A percentile compares a stretch with the other conserved stretches of the same genome.
Evolutionary conservation across 192 early-diverging fungal genomes (phyloP).

Genomic region (Coemansia sp.): DNA sequence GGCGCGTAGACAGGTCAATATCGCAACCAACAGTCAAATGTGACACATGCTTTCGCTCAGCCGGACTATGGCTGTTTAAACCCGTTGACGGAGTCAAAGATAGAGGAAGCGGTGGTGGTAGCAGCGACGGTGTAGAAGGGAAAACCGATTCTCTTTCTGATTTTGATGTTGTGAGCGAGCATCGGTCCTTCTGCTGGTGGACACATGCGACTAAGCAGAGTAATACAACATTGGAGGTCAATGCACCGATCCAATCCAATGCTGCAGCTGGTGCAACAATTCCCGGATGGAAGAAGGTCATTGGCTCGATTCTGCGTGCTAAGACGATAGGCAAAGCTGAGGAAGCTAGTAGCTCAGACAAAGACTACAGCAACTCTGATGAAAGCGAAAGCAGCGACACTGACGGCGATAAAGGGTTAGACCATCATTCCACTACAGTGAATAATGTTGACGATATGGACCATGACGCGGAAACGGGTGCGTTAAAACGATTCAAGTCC

Average conservation of each 20-base stretch:
- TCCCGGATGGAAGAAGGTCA: constrained; percentile 48
- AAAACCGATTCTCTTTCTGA: neutral
- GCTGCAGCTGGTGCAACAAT: constrained; percentile 9
- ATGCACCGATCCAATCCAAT: neutral
- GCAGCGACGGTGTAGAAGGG: neutral
- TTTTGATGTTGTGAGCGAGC: constrained; percentile 44
- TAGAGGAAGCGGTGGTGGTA: neutral
- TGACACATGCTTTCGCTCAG: constrained; percentile 43
- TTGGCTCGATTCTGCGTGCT: constrained; percentile 40
- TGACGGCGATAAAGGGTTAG: neutral
- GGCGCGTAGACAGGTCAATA: constrained; percentile 28
- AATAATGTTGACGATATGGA: neutral
- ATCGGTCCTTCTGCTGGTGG: constrained; percentile 57
- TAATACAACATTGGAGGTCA: neutral
- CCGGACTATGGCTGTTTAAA: constrained; percentile 45
- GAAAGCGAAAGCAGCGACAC: constrained; percentile 6
- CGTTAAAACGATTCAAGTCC: constrained; percentile 33
- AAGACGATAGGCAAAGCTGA: constrained; percentile 22
- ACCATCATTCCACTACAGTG: neutral
- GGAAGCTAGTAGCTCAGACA: constrained; percentile 11
- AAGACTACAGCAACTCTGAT: constrained; percentile 1
- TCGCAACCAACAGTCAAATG: constrained; percentile 37
- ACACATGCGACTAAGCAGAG: constrained; percentile 13
- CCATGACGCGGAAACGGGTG: neutral
- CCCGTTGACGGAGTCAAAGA: neutral